phyloP scores from a whole-genome alignment of 2,329 filamentous ascomycete species.

The Fusarium buxicola region DNA sequence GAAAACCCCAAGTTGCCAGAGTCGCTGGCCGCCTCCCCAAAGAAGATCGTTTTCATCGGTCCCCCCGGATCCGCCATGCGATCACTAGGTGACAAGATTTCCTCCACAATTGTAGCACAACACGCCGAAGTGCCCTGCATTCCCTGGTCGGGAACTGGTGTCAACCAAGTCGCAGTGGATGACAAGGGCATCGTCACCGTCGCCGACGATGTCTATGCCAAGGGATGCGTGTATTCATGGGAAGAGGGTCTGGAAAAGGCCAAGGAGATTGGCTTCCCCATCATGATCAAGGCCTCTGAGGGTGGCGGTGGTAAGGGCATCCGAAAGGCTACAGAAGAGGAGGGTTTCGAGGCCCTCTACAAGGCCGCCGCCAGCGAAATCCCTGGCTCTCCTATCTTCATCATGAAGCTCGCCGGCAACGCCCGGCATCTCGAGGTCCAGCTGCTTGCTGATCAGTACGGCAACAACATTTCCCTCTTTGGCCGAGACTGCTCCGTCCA shows the following conservation, averaged over 20 bases:
- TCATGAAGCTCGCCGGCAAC: constrained; percentile 99
- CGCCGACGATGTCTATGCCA: constrained; percentile 83
- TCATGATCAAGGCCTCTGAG: constrained; percentile 99
- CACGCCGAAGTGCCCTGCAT: constrained; percentile 97
- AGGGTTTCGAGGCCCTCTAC: constrained; percentile 88
- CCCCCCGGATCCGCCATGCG: constrained; percentile 98
- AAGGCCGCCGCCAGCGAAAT: constrained; percentile 98
- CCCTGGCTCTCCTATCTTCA: constrained; percentile 98
- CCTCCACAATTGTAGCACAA: constrained; percentile 98
- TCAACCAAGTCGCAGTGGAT: constrained; percentile 83
- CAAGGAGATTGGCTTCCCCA: constrained; percentile 92
- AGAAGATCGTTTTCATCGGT: constrained; percentile 99
- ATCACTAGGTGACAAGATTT: constrained; percentile 99
- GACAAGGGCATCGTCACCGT: constrained; percentile 91
- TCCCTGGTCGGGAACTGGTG: constrained; percentile 98
- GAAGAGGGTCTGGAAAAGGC: constrained; percentile 91
- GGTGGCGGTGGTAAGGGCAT: constrained; percentile 99
- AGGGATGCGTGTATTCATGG: constrained; percentile 90
- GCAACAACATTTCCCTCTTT: constrained; percentile 99
- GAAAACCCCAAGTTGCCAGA: constrained; percentile 99
- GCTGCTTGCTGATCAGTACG: constrained; percentile 97
- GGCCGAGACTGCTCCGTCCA: constrained; percentile 99
- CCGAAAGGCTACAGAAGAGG: constrained; percentile 88
- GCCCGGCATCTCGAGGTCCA: constrained; percentile 98
- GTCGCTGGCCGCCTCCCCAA: constrained; percentile 92